Percentiles rank a stretch among this genome's conserved stretches.
Evolutionary conservation across 2,329 filamentous ascomycete genomes (phyloP).

Genomic region (Mycosphaerella arachidis): DNA sequence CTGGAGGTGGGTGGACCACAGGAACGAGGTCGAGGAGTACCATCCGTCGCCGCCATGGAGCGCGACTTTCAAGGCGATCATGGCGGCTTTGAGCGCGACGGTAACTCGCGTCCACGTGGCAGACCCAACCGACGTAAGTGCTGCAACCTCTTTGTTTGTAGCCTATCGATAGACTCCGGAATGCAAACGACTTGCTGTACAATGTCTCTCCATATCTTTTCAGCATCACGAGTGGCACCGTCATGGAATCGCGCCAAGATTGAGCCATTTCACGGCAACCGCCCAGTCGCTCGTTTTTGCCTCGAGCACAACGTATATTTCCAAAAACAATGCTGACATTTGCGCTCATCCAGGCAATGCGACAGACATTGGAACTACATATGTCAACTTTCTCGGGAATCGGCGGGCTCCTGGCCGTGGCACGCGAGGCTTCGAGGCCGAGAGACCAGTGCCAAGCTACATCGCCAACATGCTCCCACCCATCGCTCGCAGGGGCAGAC

Average conservation of each 20-base stretch:
- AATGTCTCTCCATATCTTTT: background rate
- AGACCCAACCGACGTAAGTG: slow-evolving; percentile 25
- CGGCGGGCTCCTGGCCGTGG: slow-evolving; percentile 72
- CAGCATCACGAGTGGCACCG: background rate
- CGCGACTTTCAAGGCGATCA: slow-evolving; percentile 21
- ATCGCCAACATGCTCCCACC: slow-evolving; percentile 90
- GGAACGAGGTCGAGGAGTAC: background rate
- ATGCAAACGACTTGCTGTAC: slow-evolving; percentile 12
- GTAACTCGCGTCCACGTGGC: slow-evolving; percentile 17
- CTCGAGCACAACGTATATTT: background rate
- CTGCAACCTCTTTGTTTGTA: slow-evolving; percentile 5
- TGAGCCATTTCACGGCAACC: background rate
- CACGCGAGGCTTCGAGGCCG: slow-evolving; percentile 66
- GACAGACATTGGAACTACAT: slow-evolving; percentile 35
- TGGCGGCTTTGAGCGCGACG: slow-evolving; percentile 24
- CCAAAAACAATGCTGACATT: slow-evolving; percentile 10
- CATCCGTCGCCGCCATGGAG: slow-evolving; percentile 24
- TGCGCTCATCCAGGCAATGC: slow-evolving; percentile 26
- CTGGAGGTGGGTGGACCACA: background rate
- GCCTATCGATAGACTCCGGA: slow-evolving; percentile 14
- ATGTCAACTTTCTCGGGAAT: slow-evolving; percentile 76
- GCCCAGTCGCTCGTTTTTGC: background rate
- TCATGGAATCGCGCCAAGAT: background rate
- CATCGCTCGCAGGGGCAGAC: slow-evolving; percentile 64
- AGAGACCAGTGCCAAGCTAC: slow-evolving; percentile 83